Evolutionary conservation across 305 asterid species (phyloP).

Genomic region (Fraxinus paxiana): DNA sequence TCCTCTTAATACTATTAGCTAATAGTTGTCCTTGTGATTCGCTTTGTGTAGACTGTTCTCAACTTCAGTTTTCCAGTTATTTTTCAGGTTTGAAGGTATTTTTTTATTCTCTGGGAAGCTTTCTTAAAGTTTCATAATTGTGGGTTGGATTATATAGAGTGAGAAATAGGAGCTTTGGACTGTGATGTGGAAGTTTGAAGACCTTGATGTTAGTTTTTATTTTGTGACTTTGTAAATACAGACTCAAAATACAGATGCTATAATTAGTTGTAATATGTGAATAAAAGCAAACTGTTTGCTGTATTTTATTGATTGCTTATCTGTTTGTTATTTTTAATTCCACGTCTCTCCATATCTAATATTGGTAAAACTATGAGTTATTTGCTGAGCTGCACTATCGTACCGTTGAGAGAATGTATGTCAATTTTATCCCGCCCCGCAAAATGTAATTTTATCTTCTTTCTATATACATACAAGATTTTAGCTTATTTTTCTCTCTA

Average conservation of each 20-base stretch:
- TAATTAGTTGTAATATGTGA: constrained; percentile 32
- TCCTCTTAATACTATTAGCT: background rate
- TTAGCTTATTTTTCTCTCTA: background rate
- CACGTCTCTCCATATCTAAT: background rate
- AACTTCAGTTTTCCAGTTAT: background rate
- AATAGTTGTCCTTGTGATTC: background rate
- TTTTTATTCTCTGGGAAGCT: constrained; percentile 30
- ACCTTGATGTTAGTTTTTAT: constrained; percentile 27
- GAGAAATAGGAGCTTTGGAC: constrained; percentile 25
- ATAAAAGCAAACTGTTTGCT: background rate
- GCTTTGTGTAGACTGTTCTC: background rate
- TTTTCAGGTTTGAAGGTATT: constrained; percentile 40
- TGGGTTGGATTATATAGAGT: constrained; percentile 24
- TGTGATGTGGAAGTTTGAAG: constrained; percentile 27
- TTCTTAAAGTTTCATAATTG: constrained; percentile 20
- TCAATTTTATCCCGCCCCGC: background rate
- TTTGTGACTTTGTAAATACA: constrained; percentile 35
- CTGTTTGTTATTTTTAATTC: background rate
- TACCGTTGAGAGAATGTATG: background rate
- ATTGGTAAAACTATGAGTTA: background rate
- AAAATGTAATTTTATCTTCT: background rate
- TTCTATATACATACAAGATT: background rate
- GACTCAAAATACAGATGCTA: constrained; percentile 25
- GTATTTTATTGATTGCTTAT: background rate
- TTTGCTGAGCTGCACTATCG: background rate